Base-by-base conservation (phyloP, 2,329 filamentous ascomycete species). In the Amylocarpus encephaloides region DNA sequence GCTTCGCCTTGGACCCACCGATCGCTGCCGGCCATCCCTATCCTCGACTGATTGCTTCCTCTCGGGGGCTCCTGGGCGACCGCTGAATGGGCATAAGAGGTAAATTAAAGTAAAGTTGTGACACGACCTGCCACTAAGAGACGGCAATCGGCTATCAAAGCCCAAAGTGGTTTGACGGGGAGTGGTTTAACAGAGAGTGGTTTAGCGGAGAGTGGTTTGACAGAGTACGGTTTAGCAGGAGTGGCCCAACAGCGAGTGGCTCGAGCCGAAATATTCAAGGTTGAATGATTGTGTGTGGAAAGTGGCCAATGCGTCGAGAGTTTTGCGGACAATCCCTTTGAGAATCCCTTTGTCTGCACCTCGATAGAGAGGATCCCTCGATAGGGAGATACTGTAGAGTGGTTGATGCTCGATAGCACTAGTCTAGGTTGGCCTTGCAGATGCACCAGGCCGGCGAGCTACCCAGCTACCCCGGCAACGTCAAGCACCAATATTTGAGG, bases 301-400 rank as follows among this genome's bases (percentile, higher is more conserved):
- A 33, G 35, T 44, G 38, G 49, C 32, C 51, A 54, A 58, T 53
- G 52, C 57, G 56, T 55, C 22, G 22, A 26, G 22, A 26, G 22
- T 7, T 50, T 54, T 55, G 58, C 58, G 57, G 56, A n/a, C n/a
- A n/a, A n/a, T n/a, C n/a, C n/a, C n/a, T n/a, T n/a, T n/a, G 55
- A 54, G 47, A 50, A 36, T 36, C 32, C 16, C 36, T 29, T 30
- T 30, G 19, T 33, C 49, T 57, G 53, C 53, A 56, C 19, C 48
- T 49, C 53, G 55, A 57, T 60, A 58, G 53, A 30, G 30, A 16
- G 34, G 36, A n/a, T n/a, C n/a, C n/a, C n/a, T n/a, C n/a, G n/a
- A n/a, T n/a, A n/a, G n/a, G n/a, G n/a, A n/a, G n/a, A n/a, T n/a
- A n/a, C n/a, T n/a, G n/a, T 26, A 26, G 22, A 26, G 22, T 26